Evolutionary conservation across 2,329 filamentous ascomycete species (phyloP).

Genomic region (Coniella lustricola): DNA sequence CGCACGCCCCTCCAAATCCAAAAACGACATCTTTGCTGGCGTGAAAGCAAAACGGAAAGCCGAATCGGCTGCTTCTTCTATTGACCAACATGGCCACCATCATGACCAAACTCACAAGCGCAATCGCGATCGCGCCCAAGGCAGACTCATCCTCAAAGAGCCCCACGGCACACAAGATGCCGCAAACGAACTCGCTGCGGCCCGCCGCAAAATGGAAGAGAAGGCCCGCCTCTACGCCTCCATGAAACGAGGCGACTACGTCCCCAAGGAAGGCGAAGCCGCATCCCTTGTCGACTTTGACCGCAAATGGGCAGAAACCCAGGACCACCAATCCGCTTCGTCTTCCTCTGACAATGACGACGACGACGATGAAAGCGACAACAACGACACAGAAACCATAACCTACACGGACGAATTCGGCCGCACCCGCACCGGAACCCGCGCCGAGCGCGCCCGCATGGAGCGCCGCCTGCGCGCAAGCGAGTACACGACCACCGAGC

Average conservation of each 20-base stretch:
- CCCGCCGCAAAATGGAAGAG: slow-evolving; percentile 77
- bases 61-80: slow-evolving; percentile 57
- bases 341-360: slow-evolving; percentile 31
- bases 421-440: slow-evolving; percentile 66
- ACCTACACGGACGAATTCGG: slow-evolving; percentile 93
- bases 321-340: slow-evolving; percentile 24
- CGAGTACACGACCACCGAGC: slow-evolving; percentile 49
- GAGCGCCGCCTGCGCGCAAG: slow-evolving; percentile 49
- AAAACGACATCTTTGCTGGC: slow-evolving; percentile 61
- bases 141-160: slow-evolving; percentile 42
- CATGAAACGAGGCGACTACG: slow-evolving; percentile 82
- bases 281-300: slow-evolving; percentile 86
- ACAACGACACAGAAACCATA: slow-evolving; percentile 55
- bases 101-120: slow-evolving; percentile 31
- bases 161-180: slow-evolving; percentile 52
- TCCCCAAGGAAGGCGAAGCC: slow-evolving; percentile 57
- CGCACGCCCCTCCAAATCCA: slow-evolving; percentile 47
- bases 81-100: no score
- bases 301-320: slow-evolving; percentile 79
- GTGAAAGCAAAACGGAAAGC: slow-evolving; percentile 35
- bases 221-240: slow-evolving; percentile 84
- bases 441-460: slow-evolving; percentile 58
- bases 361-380: slow-evolving; percentile 26
- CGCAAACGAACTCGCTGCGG: slow-evolving; percentile 61
- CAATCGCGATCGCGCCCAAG: slow-evolving; percentile 44